Base-by-base conservation (phyloP, 2,329 filamentous ascomycete genomes). In the Botrytis sinoallii region DNA sequence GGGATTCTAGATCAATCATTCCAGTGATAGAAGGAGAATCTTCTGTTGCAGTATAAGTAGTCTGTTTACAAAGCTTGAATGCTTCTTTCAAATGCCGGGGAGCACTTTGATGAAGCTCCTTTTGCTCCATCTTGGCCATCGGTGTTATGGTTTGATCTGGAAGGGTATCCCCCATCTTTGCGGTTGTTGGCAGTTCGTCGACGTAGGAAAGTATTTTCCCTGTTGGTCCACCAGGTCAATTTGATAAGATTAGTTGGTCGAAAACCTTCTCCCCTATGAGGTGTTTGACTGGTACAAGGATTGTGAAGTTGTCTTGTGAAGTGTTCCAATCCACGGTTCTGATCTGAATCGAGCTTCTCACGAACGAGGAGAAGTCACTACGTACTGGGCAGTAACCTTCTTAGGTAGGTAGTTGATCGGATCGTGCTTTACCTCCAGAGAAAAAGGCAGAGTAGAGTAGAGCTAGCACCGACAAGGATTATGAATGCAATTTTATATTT, bases 91-190 rank as follows among this genome's bases (percentile, higher is more conserved):
- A 85, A 68, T 85, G 82, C 20, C 90, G 88, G 4, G 94, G 93
- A 2, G 94, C 93, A 78, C 91, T 90, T 82, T 94, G 90, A 81
- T 95, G 89, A 42, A 94, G 91, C 82, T 97, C 92, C 4, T 95
- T 84, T 46, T 75, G 61, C 48, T 67, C 70, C 70, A 72, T 72
- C 18, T 46, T 72, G 12, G 42, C 44, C 44, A 25, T 68, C 25
- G 25, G 18, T n/a, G 38, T 64, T 18, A 16, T 20, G 25, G 38
- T 44, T 61, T 22, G 32, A 61, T 38, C 32, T 38, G 35, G 20
- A 35, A 42, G 12, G 25, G 60, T 10, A 29, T 29, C 29, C 25
- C 4, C 60, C 60, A 63, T 42, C 35, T 29, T 40, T 0, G 25
- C 35, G 8, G 25, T 5, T 63, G 52, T 42, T 38, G 12, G 8